phyloP scores from a whole-genome alignment of 2,329 filamentous ascomycete species.

The Aspergillus neoniger region DNA sequence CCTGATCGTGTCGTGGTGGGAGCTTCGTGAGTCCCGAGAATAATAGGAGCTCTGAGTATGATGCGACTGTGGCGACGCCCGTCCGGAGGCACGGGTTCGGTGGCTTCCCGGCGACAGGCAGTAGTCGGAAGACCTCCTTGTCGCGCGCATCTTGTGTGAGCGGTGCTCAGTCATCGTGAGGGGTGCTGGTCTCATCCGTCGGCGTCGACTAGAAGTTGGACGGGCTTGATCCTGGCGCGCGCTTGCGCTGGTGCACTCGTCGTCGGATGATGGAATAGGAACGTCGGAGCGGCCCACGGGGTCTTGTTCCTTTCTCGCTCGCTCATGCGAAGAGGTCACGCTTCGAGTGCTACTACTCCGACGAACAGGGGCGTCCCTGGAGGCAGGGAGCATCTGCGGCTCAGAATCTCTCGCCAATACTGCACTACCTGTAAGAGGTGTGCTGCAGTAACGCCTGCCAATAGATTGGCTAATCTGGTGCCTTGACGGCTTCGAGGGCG shows the following conservation, averaged over 20 bases:
- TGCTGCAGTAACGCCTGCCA: slow-evolving; percentile 22
- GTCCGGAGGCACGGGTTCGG: slow-evolving; percentile 23
- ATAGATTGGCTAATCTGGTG: slow-evolving; percentile 14
- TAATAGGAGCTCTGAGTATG: slow-evolving; percentile 26
- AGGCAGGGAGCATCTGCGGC: slow-evolving; percentile 8
- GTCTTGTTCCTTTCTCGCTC: slow-evolving; percentile 18
- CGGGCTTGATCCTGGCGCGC: slow-evolving; percentile 14
- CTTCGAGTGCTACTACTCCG: slow-evolving; percentile 30
- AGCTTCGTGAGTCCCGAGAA: slow-evolving; percentile 23
- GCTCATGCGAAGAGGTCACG: slow-evolving; percentile 24
- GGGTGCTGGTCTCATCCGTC: slow-evolving; percentile 17
- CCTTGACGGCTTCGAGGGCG: slow-evolving; percentile 24
- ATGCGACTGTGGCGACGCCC: slow-evolving; percentile 26
- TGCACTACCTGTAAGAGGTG: slow-evolving; percentile 10
- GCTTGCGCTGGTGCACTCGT: slow-evolving; percentile 34
- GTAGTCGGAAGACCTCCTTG: slow-evolving; percentile 15
- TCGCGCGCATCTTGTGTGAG: slow-evolving; percentile 5
- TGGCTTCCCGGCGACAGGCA: slow-evolving; percentile 27
- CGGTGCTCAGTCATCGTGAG: slow-evolving; percentile 13
- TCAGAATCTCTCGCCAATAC: slow-evolving; percentile 16
- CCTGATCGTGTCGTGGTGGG: slow-evolving; percentile 21
- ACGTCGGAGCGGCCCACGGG: slow-evolving; percentile 29
- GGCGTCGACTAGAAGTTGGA: slow-evolving; percentile 8
- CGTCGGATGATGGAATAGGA: slow-evolving; percentile 44
- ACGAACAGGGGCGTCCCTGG: slow-evolving; percentile 20